A percentile compares a stretch with the other conserved stretches of the same genome.
phyloP scores from a whole-genome alignment of 345 rosid genomes.

The Fremontodendron californicum region DNA sequence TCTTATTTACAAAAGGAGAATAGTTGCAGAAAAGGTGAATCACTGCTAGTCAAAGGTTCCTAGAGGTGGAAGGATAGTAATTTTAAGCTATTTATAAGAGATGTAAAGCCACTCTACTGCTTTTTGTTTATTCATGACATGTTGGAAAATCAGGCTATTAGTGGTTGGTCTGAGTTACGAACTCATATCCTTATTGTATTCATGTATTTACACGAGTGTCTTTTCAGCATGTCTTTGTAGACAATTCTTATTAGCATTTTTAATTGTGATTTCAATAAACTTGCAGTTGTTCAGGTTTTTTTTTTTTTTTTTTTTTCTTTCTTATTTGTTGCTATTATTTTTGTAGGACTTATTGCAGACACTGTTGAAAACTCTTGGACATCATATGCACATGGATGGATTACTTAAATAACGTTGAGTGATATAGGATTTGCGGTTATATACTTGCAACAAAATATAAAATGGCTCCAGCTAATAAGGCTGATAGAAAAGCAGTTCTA shows the following conservation, averaged over 20 bases:
- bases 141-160: not conserved
- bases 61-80: not conserved
- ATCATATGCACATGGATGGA: constrained; percentile 16
- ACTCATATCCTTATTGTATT: not conserved
- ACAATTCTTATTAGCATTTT: not conserved
- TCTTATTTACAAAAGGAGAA: not conserved
- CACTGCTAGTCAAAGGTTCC: not conserved
- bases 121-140: not conserved
- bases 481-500: constrained; percentile 75
- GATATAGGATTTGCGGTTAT: constrained; percentile 10
- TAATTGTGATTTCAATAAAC: not conserved
- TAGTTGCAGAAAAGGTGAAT: not conserved
- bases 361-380: not conserved
- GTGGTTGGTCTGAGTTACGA: not conserved
- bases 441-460: constrained; percentile 19
- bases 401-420: constrained; percentile 2
- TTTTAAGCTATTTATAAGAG: not conserved
- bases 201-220: not conserved
- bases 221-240: not conserved
- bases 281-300: not conserved
- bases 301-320: too few relatives aligned
- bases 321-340: not conserved
- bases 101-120: not conserved
- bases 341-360: not conserved
- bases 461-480: constrained; percentile 75